Evolutionary conservation across 176 grass and related monocot genomes (phyloP), one percentile per base, ranked within the genome.

Genomic region (Eleusine coracana): DNA sequence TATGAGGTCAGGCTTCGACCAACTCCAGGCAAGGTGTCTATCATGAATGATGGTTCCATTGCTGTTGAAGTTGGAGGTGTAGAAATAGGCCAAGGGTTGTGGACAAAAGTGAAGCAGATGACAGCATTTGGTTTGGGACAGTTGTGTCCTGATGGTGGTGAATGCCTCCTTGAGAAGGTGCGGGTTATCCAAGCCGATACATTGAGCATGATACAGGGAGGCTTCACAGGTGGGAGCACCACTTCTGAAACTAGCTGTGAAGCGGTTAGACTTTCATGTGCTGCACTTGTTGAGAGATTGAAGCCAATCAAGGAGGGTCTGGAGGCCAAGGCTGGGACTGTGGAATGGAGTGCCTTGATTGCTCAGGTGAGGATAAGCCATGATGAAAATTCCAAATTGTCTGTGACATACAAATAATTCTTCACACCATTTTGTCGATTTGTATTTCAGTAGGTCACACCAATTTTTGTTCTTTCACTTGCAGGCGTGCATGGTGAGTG

Each of bases 71-170:
- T 97, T 11, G 92, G 90, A 73, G 95, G 95, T 16, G 74, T 94
- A 34, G 95, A 97, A 78, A 81, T 97, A 44, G 95, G 95, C 3
- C 92, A 97, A 67, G 95, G 95, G 25, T 45, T 97, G 36, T 97
- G 88, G 86, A 94, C 95, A 38, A 97, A 97, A 76, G 95, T 91
- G 64, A 92, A 97, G 66, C 95, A 97, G 31, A 92, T 97, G 88
- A 62, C 95, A 0, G 92, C 90, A 44, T 97, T 87, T 45, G 86
- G 66, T 5, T 69, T 97, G 50, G 89, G 89, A 37, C 80, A 91
- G 54, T 25, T 97, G 17, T 90, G 80, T 52, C 46, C 61, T 31
- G 89, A 88, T 11, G 84, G 73, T 18, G 86, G 77, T 4, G 78
- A 83, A 42, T 67, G 88, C 60, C 90, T 97, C 64, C 45, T 94